These are phyloP conservation scores for Gastrolobium bilobum DNA, from an alignment of 306 rosid species.

Conservation along the genomic window DNA sequence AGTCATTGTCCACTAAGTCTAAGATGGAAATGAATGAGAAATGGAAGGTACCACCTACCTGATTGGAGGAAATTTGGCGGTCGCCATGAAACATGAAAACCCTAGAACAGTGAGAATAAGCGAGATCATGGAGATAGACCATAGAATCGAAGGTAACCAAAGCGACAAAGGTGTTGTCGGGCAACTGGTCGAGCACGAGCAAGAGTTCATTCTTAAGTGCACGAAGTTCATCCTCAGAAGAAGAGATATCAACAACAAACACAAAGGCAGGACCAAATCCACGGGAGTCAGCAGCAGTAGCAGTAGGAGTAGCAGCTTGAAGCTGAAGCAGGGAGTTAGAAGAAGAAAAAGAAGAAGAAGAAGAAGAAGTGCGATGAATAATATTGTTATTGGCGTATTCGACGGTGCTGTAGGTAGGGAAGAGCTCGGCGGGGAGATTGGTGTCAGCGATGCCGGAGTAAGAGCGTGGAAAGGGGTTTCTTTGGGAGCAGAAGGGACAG, in stretches of 20 bases:
- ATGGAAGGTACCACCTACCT: slow-evolving; percentile 53
- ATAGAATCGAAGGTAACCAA: slow-evolving; percentile 81
- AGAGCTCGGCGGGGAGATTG: slow-evolving; percentile 93
- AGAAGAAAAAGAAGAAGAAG: neutral
- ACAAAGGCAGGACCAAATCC: slow-evolving; percentile 67
- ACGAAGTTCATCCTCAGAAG: slow-evolving; percentile 66
- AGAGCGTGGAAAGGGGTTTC: slow-evolving; percentile 77
- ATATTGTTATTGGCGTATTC: slow-evolving; percentile 65
- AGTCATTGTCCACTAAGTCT: too few species aligned
- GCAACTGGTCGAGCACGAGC: slow-evolving; percentile 69
- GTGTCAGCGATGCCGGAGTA: slow-evolving; percentile 76
- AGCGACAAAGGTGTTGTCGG: slow-evolving; percentile 70
- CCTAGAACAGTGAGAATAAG: slow-evolving; percentile 69
- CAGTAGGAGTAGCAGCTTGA: too few species aligned
- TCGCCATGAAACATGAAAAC: slow-evolving; percentile 67
- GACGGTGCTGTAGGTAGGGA: slow-evolving; percentile 86
- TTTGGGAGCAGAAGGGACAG: slow-evolving; percentile 80
- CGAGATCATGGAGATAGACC: slow-evolving; percentile 79
- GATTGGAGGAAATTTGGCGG: slow-evolving; percentile 68
- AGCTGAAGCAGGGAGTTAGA: too few species aligned
- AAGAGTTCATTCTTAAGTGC: slow-evolving; percentile 72
- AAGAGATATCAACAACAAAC: slow-evolving; percentile 69
- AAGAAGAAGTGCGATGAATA: neutral
- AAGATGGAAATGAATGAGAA: too few species aligned
- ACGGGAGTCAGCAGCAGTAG: too few species aligned